Percentiles rank a stretch among this genome's conserved stretches.
Evolutionary conservation across 1,284 basidiomycete species (phyloP).

Genomic region (Pholiota adiposa): DNA sequence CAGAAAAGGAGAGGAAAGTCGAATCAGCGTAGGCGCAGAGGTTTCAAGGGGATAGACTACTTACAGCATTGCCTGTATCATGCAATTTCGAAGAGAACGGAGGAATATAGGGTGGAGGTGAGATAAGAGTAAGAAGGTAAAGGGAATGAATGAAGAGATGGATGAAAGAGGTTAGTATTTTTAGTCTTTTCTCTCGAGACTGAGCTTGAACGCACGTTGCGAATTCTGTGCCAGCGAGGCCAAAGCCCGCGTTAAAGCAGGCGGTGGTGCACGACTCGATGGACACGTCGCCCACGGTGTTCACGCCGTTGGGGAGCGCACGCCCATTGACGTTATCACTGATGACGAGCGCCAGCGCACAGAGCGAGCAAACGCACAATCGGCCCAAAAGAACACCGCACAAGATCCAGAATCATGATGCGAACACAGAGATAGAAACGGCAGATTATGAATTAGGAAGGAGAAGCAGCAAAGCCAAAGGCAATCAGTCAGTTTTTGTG

Average conservation of each 20-base stretch:
- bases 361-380: slow-evolving; percentile 5
- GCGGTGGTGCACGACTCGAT: slow-evolving; percentile 63
- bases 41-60: slow-evolving; percentile 29
- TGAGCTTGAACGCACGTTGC: slow-evolving; percentile 54
- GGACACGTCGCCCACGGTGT: slow-evolving; percentile 50
- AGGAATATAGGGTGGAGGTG: slow-evolving; percentile 25
- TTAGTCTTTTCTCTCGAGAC: no score
- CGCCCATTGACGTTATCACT: slow-evolving; percentile 60
- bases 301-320: slow-evolving; percentile 47
- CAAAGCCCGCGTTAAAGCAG: slow-evolving; percentile 65
- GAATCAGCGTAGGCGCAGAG: background rate
- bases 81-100: background rate
- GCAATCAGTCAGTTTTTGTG: background rate
- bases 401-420: background rate
- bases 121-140: background rate
- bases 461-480: background rate
- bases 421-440: background rate
- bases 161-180: no score
- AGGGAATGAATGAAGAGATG: no score
- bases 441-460: background rate
- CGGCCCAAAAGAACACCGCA: background rate
- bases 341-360: slow-evolving; percentile 6
- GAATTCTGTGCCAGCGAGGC: slow-evolving; percentile 59
- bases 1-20: no score
- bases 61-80: slow-evolving; percentile 47